Evolutionary conservation across 768 basidiomycete genomes (phyloP).

Genomic region (Cystofilobasidium bisporidii): DNA sequence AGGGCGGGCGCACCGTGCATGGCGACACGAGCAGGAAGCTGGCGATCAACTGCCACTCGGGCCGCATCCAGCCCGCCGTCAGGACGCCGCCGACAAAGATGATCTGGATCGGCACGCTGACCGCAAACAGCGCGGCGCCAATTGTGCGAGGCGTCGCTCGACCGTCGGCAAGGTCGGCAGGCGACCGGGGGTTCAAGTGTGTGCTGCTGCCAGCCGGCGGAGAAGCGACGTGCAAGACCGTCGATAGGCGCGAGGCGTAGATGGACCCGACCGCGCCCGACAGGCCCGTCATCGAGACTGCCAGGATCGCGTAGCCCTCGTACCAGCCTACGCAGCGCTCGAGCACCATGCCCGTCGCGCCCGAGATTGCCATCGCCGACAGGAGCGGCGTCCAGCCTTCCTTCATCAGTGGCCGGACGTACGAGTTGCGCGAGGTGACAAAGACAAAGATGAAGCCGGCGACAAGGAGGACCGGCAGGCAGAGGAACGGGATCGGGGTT

Average conservation of each 20-base stretch:
- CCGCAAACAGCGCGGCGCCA: constrained; percentile 52
- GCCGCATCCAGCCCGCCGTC: constrained; percentile 66
- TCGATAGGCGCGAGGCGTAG: constrained; percentile 81
- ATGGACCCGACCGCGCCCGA: constrained; percentile 86
- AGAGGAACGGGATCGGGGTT: constrained; percentile 7
- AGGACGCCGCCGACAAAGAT: constrained; percentile 60
- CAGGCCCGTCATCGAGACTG: constrained; percentile 77
- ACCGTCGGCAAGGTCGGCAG: constrained; percentile 19
- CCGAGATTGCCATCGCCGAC: constrained; percentile 50
- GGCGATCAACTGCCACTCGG: constrained; percentile 54
- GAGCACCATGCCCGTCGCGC: constrained; percentile 80
- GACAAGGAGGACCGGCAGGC: constrained; percentile 41
- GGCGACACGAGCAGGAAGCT: constrained; percentile 64
- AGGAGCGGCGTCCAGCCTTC: constrained; percentile 87
- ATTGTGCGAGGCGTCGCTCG: constrained; percentile 41
- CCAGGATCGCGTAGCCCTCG: constrained; percentile 75
- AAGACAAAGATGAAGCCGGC: constrained; percentile 49
- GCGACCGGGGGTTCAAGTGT: neutral
- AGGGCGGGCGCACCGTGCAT: constrained; percentile 61
- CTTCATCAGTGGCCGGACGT: constrained; percentile 61
- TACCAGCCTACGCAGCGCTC: constrained; percentile 81
- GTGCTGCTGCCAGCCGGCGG: constrained; percentile 13
- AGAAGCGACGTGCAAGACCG: constrained; percentile 62
- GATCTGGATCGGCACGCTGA: constrained; percentile 72
- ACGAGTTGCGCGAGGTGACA: constrained; percentile 55